Conservation (phyloP, 768 basidiomycete genomes). For the Calocybe gangraenosa region DNA sequence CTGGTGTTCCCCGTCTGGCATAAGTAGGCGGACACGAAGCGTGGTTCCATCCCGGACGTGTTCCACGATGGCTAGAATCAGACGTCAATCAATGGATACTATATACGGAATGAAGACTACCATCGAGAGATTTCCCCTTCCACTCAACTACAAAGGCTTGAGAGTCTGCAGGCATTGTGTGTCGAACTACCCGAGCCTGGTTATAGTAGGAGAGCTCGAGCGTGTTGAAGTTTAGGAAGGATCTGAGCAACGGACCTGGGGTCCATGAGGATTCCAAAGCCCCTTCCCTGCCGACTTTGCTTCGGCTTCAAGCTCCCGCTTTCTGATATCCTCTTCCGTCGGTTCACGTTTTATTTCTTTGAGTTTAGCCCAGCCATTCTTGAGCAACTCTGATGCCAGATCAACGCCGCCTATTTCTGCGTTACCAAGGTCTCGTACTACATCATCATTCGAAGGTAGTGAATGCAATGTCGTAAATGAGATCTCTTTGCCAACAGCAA, state of each 20-base stretch:
- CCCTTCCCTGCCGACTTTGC: constrained; percentile 76
- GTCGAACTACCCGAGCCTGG: constrained; percentile 69
- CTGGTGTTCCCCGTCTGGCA: constrained; percentile 90
- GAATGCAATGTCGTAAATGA: constrained; percentile 80
- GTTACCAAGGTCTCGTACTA: constrained; percentile 73
- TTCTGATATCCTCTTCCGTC: constrained; percentile 71
- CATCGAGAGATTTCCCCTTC: constrained; percentile 90
- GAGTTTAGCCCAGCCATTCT: constrained; percentile 89
- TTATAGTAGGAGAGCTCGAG: too few species aligned
- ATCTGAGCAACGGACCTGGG: constrained; percentile 42
- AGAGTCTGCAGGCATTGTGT: constrained; percentile 88
- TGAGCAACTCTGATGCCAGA: constrained; percentile 71
- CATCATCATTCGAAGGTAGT: constrained; percentile 70
- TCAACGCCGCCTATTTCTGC: constrained; percentile 74
- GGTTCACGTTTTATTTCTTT: constrained; percentile 85
- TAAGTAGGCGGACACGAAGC: constrained; percentile 79
- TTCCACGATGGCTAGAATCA: constrained; percentile 73
- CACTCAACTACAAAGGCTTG: constrained; percentile 85
- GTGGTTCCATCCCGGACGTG: constrained; percentile 92
- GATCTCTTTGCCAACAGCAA: constrained; percentile 89
- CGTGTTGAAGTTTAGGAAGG: too few species aligned
- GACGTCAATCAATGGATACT: constrained; percentile 5
- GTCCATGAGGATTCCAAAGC: constrained; percentile 81
- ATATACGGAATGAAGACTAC: constrained; percentile 31
- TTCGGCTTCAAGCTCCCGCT: constrained; percentile 71